Evolutionary conservation across 768 basidiomycete species (phyloP).

Genomic region (Brasilioporus rufonigricans): DNA sequence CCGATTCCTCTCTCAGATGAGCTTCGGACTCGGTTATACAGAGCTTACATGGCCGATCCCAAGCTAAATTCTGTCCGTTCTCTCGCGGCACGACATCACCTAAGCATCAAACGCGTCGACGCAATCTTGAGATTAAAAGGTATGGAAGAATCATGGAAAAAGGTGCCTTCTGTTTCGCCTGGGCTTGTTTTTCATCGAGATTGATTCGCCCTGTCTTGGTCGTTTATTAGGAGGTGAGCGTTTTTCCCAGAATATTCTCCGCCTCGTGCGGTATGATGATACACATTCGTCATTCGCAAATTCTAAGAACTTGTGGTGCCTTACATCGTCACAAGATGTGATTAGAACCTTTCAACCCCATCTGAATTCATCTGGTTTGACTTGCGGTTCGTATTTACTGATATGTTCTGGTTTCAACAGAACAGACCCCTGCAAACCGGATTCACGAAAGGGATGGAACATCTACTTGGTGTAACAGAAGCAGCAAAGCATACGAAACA

Average conservation of each 20-base stretch:
- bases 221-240: conserved; percentile 40
- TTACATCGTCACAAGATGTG: conserved; percentile 59
- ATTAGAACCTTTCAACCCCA: conserved; percentile 73
- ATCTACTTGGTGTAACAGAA: conserved; percentile 57
- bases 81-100: conserved; percentile 58
- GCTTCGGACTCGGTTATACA: conserved; percentile 56
- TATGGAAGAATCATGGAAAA: conserved; percentile 65
- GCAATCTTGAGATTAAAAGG: conserved; percentile 83
- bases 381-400: background rate
- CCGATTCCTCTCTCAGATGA: conserved; percentile 70
- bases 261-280: conserved; percentile 44
- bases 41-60: conserved; percentile 59
- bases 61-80: conserved; percentile 51
- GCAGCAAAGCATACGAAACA: conserved; percentile 14
- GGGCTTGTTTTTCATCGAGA: conserved; percentile 1
- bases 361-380: conserved; percentile 42
- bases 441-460: conserved; percentile 81
- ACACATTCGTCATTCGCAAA: conserved; percentile 67
- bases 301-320: conserved; percentile 56
- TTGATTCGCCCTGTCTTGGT: conserved; percentile 7
- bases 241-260: background rate
- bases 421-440: conserved; percentile 71
- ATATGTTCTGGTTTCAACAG: conserved; percentile 34
- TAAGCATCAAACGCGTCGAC: conserved; percentile 77
- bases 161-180: conserved; percentile 48